Evolutionary conservation across 139 green algal genomes (phyloP), one percentile per base, ranked within the genome.

Genomic region (Edaphochlamys debaryana): DNA sequence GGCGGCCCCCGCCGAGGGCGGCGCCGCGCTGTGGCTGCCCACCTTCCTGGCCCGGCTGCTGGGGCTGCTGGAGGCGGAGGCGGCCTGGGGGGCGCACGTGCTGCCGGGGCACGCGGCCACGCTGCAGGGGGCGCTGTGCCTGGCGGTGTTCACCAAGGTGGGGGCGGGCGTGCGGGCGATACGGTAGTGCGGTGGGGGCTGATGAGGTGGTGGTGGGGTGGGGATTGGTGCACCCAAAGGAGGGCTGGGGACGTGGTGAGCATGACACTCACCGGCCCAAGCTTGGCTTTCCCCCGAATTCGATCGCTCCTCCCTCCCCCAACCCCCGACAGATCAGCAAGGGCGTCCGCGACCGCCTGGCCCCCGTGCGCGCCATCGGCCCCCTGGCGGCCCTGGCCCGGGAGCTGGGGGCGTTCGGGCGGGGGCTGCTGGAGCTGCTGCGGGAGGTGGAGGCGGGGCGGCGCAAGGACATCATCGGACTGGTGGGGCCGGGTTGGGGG

Each of bases 121-220:
- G 42, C 84, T 97, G 74, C 80, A 94, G 69, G 79, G 90, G 30
- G 83, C 83, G 36, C 80, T 96, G 48, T 68, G 92, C 29, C 66
- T 69, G 19, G 88, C 86, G 40, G 91, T 89, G 25, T 87, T 94
- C 45, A 78, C 82, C 6, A 87, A 89, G 85, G 85, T 91, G 70
- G 2, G 85, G 9, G 15, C 5, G 69, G 36, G 19, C 19, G 64
- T 11, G 64, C 29, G n/a, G n/a, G n/a, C n/a, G n/a, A n/a, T n/a
- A n/a, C n/a, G n/a, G n/a, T n/a, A n/a, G n/a, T n/a, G n/a, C n/a
- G n/a, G n/a, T n/a, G n/a, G n/a, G n/a, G n/a, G n/a, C n/a, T n/a
- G n/a, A n/a, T n/a, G n/a, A n/a, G n/a, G n/a, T n/a, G n/a, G n/a
- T n/a, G n/a, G n/a, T n/a, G n/a, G n/a, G n/a, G n/a, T n/a, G n/a